Conservation (phyloP, 2,329 filamentous ascomycete genomes). For the Penicillium sp. region DNA sequence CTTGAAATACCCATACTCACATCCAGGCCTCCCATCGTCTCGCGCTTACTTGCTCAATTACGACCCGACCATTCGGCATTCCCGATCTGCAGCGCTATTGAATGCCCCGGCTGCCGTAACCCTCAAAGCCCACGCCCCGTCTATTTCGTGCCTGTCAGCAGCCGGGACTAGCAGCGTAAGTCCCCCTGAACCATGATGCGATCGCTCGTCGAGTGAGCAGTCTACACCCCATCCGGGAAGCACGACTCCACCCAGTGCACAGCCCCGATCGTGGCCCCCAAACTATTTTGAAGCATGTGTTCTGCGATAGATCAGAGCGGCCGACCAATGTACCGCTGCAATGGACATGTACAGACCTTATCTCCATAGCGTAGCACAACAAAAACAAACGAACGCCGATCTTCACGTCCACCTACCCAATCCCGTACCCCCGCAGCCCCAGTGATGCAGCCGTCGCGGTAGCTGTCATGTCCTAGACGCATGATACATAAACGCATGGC, state of each 20-base stretch:
- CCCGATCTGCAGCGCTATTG: conserved; percentile 29
- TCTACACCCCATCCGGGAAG: background rate
- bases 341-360: background rate
- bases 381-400: conserved; percentile 1
- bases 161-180: background rate
- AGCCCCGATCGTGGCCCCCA: conserved; percentile 5
- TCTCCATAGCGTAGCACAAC: background rate
- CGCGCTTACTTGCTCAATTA: conserved; percentile 12
- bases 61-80: conserved; percentile 8
- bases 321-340: background rate
- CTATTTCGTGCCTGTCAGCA: conserved; percentile 23
- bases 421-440: background rate
- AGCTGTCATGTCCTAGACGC: conserved; percentile 12
- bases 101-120: conserved; percentile 13
- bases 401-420: conserved; percentile 1
- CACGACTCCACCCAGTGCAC: conserved; percentile 3
- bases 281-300: background rate
- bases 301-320: conserved; percentile 8
- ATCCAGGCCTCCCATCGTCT: background rate
- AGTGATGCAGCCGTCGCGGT: background rate
- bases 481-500: conserved; percentile 8
- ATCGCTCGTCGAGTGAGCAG: background rate
- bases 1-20: conserved; percentile 19
- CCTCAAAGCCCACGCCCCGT: conserved; percentile 12
- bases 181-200: conserved; percentile 4